Base-by-base conservation (phyloP, 164 flowering plant genomes). In the Vitis amurensis region DNA sequence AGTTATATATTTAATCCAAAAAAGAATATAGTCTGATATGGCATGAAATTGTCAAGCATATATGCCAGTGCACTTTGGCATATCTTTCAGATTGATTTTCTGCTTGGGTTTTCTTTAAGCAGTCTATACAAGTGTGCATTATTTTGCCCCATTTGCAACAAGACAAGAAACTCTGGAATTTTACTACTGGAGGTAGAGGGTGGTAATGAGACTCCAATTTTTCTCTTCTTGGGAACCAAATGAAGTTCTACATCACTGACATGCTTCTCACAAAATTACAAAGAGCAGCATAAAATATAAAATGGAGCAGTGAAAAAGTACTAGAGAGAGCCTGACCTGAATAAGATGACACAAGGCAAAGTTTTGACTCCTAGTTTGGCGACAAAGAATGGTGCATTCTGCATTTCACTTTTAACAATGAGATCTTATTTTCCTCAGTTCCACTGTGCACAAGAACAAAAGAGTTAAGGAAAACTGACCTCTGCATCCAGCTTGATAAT, bases 321-420 rank as follows among this genome's bases (percentile, higher is more conserved):
- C 49, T 1, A 58, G 15, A 47, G 50, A 56, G 27, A 50, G 65
- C 14, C 80, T 72, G 30, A 92, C 98, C 97, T 93, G 91, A 96
- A 93, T 23, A 91, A 70, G 71, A 96, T 73, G 62, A 96, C 90
- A 67, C 99, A 96, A 29, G 99, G 99, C 88, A 96, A 72, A 61
- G 97, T 96, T 78, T 93, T 90, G 77, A 96, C 64, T 76, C 85
- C 92, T 1, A 96, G 89, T 77, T 96, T 96, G 66, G 91, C 11
- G 58, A 92, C 84, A 63, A 93, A 96, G 88, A 96, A 96, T 11
- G 98, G 97, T 3, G 99, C 95, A 83, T 91, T 96, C 99, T 96
- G 93, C 94, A 85, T 63, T 65, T 50, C 55, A 68, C 16, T n/a
- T 44, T 37, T 56, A 71, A 13, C 6, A 29, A 55, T 63, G 59